Percentiles rank a stretch among this genome's conserved stretches.
These are phyloP conservation scores for Uromyces viciae-fabae DNA, from an alignment of 1,284 basidiomycete genomes.

Conservation along the genomic window DNA sequence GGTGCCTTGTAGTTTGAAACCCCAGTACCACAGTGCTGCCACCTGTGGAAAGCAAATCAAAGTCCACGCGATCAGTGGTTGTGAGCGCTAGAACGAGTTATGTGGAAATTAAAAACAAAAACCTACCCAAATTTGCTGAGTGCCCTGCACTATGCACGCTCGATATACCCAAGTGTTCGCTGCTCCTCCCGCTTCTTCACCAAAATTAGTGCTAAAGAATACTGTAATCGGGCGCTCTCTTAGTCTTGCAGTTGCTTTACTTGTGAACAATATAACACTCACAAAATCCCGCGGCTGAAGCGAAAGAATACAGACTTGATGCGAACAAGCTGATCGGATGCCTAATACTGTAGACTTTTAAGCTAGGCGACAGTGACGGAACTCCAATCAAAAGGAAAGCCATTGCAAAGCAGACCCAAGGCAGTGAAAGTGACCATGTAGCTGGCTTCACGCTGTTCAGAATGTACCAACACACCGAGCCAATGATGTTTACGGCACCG, in stretches of 20 bases:
- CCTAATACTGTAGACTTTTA: slow-evolving; percentile 57
- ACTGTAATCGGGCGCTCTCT: slow-evolving; percentile 49
- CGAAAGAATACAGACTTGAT: slow-evolving; percentile 82
- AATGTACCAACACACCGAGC: slow-evolving; percentile 82
- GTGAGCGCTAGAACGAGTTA: no score
- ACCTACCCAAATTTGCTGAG: slow-evolving; percentile 44
- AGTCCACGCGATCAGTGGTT: no score
- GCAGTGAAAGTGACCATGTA: slow-evolving; percentile 73
- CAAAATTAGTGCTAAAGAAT: slow-evolving; percentile 91
- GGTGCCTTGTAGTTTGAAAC: slow-evolving; percentile 67
- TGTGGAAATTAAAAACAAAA: background rate
- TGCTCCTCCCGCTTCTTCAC: slow-evolving; percentile 87
- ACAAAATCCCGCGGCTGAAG: slow-evolving; percentile 77
- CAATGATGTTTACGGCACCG: slow-evolving; percentile 75
- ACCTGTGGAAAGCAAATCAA: slow-evolving; percentile 62
- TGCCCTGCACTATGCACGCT: slow-evolving; percentile 77
- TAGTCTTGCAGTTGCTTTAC: background rate
- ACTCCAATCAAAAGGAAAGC: slow-evolving; percentile 85
- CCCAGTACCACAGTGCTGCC: slow-evolving; percentile 90
- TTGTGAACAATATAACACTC: background rate
- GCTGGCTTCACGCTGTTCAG: slow-evolving; percentile 83
- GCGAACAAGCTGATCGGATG: slow-evolving; percentile 64
- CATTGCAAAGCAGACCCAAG: slow-evolving; percentile 81
- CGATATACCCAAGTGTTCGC: slow-evolving; percentile 85
- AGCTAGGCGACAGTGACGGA: slow-evolving; percentile 65